These are phyloP conservation scores for Artemisia argyi DNA, from an alignment of 129 eudicot species.

Conservation along the genomic window DNA sequence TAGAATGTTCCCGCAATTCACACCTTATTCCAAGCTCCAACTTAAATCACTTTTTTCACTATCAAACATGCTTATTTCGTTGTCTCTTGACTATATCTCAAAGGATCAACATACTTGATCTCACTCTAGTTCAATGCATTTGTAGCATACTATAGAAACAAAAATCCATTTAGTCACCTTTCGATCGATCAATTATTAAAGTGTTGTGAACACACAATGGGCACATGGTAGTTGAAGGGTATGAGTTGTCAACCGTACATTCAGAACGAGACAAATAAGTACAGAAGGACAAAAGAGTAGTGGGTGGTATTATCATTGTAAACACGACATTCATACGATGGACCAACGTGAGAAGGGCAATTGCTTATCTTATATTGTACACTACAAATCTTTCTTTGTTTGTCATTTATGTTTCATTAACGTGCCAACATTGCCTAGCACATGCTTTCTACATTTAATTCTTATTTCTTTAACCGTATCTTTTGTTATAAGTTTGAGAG, in stretches of 20 bases:
- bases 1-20: too few relatives aligned
- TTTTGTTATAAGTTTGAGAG: too few relatives aligned
- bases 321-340: slow-evolving; percentile 21
- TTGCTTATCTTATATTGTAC: slow-evolving; percentile 25
- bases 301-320: slow-evolving; percentile 21
- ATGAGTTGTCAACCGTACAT: slow-evolving; percentile 33
- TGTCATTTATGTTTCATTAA: background rate
- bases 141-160: too few relatives aligned
- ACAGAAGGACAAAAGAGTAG: background rate
- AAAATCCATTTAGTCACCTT: too few relatives aligned
- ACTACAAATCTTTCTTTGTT: background rate
- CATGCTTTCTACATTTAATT: slow-evolving; percentile 7
- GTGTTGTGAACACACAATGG: background rate
- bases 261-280: slow-evolving; percentile 26
- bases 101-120: too few relatives aligned
- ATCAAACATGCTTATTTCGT: too few relatives aligned
- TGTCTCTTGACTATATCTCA: too few relatives aligned
- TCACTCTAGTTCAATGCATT: too few relatives aligned
- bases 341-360: slow-evolving; percentile 35
- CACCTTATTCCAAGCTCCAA: too few relatives aligned
- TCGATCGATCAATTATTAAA: background rate
- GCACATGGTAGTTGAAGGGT: slow-evolving; percentile 32
- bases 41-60: too few relatives aligned
- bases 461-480: too few relatives aligned
- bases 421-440: slow-evolving; percentile 1